Base-by-base conservation (phyloP, 1,284 basidiomycete genomes). In the Apiotrichum sp. region DNA sequence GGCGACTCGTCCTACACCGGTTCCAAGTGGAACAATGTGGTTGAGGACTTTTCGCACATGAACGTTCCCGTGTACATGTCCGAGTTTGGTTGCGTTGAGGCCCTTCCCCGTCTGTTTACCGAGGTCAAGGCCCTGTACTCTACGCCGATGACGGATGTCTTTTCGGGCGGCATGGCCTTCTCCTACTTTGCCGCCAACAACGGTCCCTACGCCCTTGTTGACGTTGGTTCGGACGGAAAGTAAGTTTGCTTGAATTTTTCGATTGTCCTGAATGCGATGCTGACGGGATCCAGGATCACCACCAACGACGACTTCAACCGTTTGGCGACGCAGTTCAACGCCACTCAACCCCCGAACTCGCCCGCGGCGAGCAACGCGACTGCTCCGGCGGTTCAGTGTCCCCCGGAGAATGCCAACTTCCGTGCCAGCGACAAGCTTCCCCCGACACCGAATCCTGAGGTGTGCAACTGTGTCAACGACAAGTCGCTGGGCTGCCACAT, bases 81-180 rank as follows among this genome's bases (percentile, higher is more conserved):
- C 70, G 91, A 96, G 80, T 95, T 83, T 62, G 91, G 91, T 56
- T 90, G 87, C 67, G 84, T 86, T 68, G 81, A 77, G 10, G 75
- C 71, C 29, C 78, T 79, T 22, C 83, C 86, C 44, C 85, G 89
- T 65, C 77, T 84, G 32, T 96, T 89, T 88, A 86, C 84, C 40
- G 91, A 96, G 72, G 84, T 86, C 11, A 78, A 75, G 36, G 82
- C 86, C n/a, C 80, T 96, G 16, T 88, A 86, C 71, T 82, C 86
- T 56, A 67, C 79, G 9, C 77, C 86, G 22, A 88, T 92, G 81
- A 82, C 85, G 10, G 75, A 85, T 61, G 84, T 86, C 49, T 95
- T 88, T 83, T 91, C 88, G 34, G 92, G 91, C 56, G 92, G 88
- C 49, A 69, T 96, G 43, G 92, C 92, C 1, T 95, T 93, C 77